Conservation (phyloP, 208 protist genomes). For the Acanthamoeba triangularis region DNA sequence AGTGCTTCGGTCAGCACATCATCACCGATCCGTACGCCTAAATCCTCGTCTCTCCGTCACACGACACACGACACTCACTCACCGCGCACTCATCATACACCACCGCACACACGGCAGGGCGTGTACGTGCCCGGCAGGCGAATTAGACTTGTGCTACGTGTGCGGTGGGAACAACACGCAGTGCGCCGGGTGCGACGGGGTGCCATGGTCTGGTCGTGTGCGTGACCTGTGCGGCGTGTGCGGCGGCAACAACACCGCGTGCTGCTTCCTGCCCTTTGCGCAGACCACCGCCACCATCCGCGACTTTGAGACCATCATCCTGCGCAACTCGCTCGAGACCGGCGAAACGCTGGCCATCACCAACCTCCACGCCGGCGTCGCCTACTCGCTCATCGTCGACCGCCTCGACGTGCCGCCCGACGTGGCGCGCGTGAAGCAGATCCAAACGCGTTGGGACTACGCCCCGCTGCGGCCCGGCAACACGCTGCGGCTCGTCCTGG, state of each 20-base stretch:
- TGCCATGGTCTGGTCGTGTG: neutral
- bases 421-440: slow-evolving; percentile 68
- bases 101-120: neutral
- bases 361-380: neutral
- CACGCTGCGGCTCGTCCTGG: neutral
- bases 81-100: neutral
- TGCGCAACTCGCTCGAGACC: slow-evolving; percentile 34
- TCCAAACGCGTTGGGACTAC: slow-evolving; percentile 68
- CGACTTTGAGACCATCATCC: slow-evolving; percentile 40
- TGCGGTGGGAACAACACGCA: slow-evolving; percentile 66
- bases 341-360: slow-evolving; percentile 50
- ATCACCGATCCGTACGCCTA: slow-evolving; percentile 51
- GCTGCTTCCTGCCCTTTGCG: slow-evolving; percentile 67
- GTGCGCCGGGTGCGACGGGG: slow-evolving; percentile 48
- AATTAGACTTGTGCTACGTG: slow-evolving; percentile 51
- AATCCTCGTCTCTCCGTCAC: too few species aligned
- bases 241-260: slow-evolving; percentile 71
- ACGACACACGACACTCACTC: neutral
- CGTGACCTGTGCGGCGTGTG: slow-evolving; percentile 72
- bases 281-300: slow-evolving; percentile 44
- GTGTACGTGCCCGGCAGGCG: slow-evolving; percentile 7
- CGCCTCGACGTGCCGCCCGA: slow-evolving; percentile 55
- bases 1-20: slow-evolving; percentile 63
- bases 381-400: slow-evolving; percentile 61
- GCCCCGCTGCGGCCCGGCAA: slow-evolving; percentile 7